These are phyloP conservation scores for Amanita exitialis DNA, from an alignment of 768 basidiomycete species.

Conservation along the genomic window DNA sequence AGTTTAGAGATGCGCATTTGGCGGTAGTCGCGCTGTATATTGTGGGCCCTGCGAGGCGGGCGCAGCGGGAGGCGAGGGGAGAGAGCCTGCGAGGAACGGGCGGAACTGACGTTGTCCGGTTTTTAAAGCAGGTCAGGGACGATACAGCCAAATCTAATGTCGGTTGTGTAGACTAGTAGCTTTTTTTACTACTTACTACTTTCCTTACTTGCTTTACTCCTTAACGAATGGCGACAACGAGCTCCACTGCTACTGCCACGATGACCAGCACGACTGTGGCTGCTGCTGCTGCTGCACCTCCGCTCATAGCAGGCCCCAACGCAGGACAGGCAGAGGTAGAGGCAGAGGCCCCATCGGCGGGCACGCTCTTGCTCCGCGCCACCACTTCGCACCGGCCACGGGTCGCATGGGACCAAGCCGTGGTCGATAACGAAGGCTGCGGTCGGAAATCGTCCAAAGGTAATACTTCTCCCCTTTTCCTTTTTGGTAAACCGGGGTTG, in stretches of 20 bases:
- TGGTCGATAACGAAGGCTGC: slow-evolving; percentile 84
- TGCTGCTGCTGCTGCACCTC: not conserved
- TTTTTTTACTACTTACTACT: too few relatives aligned
- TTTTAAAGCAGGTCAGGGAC: slow-evolving; percentile 67
- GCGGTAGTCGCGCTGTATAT: slow-evolving; percentile 72
- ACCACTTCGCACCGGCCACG: slow-evolving; percentile 31
- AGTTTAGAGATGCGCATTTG: slow-evolving; percentile 75
- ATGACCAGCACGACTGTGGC: not conserved
- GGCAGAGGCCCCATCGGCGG: slow-evolving; percentile 18
- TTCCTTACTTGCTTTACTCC: too few relatives aligned
- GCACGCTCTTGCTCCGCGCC: slow-evolving; percentile 54
- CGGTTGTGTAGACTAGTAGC: too few relatives aligned
- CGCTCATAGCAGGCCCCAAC: too few relatives aligned
- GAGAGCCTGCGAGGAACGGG: slow-evolving; percentile 58
- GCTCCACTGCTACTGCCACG: not conserved
- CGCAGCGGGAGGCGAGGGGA: slow-evolving; percentile 5
- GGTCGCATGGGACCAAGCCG: slow-evolving; percentile 79
- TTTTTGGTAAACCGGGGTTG: not conserved
- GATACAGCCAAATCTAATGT: slow-evolving; percentile 8
- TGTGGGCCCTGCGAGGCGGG: slow-evolving; percentile 51
- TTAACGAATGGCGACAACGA: not conserved
- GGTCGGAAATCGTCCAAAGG: slow-evolving; percentile 93
- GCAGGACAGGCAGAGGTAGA: too few relatives aligned
- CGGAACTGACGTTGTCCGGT: slow-evolving; percentile 69
- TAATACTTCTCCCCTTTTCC: not conserved